Base-by-base conservation (phyloP, 1,284 basidiomycete genomes). In the Ganoderma multipileum region DNA sequence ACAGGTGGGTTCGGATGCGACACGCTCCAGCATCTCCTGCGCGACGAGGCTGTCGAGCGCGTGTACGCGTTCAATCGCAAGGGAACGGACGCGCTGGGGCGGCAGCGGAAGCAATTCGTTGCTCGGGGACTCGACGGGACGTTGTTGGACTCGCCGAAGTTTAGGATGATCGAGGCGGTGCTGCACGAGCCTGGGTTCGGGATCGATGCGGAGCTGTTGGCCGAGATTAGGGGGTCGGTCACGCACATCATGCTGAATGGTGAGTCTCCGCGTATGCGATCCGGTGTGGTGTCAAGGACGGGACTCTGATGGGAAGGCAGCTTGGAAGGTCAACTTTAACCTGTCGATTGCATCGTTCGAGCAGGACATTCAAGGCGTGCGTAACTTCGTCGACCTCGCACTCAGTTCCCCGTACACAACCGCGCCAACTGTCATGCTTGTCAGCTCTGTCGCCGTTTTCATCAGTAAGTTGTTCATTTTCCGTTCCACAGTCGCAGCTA, bases 261-360 rank as follows among this genome's bases (percentile, higher is more conserved):
- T 81, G 63, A 30, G 69, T 62, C 1, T n/a, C 33, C 39, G 18
- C 12, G n/a, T 18, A 23, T 16, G 3, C 16, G 9, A 4, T 3
- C 3, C 9, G 16, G 14, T 28, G 20, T 4, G 12, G 18, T 54
- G 14, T 7, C 7, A 33, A 47, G 20, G 47, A 50, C 9, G 23
- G 11, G 38, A 16, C 2, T 18, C 63, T 68, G 44, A 64, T 7
- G 33, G 18, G 23, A 18, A 7, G 11, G 7, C 50, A 78, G 81
- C 81, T 4, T 83, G 81, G 80, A 73, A 73, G 12, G 78, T 83
- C n/a, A 76, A 83, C 69, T 82, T 83, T 73, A 81, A 80, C 61
- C 67, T 80, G 9, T 65, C 72, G 4, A 61, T 76, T 0, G 42
- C 65, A 18, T 75, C 74, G 20, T 77, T 77, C 68, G 75, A 75